Conservation (phyloP, 2,329 filamentous ascomycete genomes). For the Stagonosporopsis vannaccii region DNA sequence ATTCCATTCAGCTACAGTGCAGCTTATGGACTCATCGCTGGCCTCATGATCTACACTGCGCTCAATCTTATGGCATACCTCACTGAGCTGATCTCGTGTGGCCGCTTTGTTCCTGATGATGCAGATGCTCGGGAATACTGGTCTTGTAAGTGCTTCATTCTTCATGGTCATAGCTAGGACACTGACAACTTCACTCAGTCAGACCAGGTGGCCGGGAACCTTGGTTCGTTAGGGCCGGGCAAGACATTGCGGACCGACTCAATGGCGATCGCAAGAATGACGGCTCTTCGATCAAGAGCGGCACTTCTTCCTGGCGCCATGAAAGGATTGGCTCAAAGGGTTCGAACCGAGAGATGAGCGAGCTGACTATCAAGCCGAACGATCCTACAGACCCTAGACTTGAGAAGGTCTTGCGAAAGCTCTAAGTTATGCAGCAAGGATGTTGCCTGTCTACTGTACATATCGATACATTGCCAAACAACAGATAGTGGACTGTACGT, state of each 20-base stretch:
- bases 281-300: slow-evolving; percentile 34
- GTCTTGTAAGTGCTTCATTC: slow-evolving; percentile 66
- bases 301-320: slow-evolving; percentile 31
- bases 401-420: slow-evolving; percentile 37
- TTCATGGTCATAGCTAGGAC: neutral
- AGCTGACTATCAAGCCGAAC: slow-evolving; percentile 33
- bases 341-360: slow-evolving; percentile 40
- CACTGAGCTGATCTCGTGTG: slow-evolving; percentile 69
- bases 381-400: slow-evolving; percentile 35
- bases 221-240: slow-evolving; percentile 44
- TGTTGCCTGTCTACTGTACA: neutral
- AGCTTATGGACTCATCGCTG: slow-evolving; percentile 83
- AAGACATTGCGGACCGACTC: slow-evolving; percentile 34
- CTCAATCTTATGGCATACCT: slow-evolving; percentile 76
- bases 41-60: slow-evolving; percentile 76
- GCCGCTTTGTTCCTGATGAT: slow-evolving; percentile 76
- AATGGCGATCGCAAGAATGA: slow-evolving; percentile 26
- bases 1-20: slow-evolving; percentile 93
- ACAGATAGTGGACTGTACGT: neutral
- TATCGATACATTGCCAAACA: slow-evolving; percentile 1
- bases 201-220: slow-evolving; percentile 43
- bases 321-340: slow-evolving; percentile 37
- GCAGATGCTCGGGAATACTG: slow-evolving; percentile 79
- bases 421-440: slow-evolving; percentile 4
- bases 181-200: slow-evolving; percentile 33